phyloP scores from a whole-genome alignment of 2,329 filamentous ascomycete species.

The Mollisia scopiformis region DNA sequence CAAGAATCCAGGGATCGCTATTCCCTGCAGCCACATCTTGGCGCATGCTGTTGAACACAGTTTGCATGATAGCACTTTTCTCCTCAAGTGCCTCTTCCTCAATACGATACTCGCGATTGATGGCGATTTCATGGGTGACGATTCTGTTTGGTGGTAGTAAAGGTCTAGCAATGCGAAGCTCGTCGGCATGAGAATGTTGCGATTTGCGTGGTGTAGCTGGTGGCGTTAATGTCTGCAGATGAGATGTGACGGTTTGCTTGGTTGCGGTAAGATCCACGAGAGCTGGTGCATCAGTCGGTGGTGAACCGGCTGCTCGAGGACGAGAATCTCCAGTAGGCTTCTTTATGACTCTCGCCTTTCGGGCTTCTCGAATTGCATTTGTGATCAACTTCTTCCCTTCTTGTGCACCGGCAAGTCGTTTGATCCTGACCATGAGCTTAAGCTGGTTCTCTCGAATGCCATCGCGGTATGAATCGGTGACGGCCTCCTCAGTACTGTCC shows the following conservation, averaged over 20 bases:
- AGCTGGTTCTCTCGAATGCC: constrained; percentile 83
- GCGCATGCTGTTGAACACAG: constrained; percentile 62
- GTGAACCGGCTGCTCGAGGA: constrained; percentile 57
- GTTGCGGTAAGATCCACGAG: constrained; percentile 46
- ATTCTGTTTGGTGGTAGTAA: constrained; percentile 72
- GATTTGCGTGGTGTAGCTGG: constrained; percentile 49
- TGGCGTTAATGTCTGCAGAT: constrained; percentile 53
- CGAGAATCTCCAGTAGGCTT: constrained; percentile 71
- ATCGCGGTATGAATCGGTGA: constrained; percentile 75
- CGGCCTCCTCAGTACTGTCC: constrained; percentile 72
- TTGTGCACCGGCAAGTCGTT: constrained; percentile 73
- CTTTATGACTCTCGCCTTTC: constrained; percentile 65
- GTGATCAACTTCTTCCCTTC: constrained; percentile 74
- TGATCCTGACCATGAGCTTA: constrained; percentile 78
- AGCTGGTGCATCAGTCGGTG: constrained; percentile 41
- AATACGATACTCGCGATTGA: constrained; percentile 78
- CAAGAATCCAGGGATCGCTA: constrained; percentile 68
- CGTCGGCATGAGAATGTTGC: constrained; percentile 31
- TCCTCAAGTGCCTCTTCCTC: constrained; percentile 63
- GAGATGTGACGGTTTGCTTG: constrained; percentile 44
- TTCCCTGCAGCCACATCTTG: constrained; percentile 64
- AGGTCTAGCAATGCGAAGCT: constrained; percentile 42
- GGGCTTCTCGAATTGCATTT: constrained; percentile 73
- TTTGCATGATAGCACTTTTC: constrained; percentile 61
- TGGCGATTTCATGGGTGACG: constrained; percentile 77